Percentiles rank a stretch among this genome's conserved stretches.
phyloP scores from a whole-genome alignment of 805 yeast species.

The Starmerella sirachaensis region DNA sequence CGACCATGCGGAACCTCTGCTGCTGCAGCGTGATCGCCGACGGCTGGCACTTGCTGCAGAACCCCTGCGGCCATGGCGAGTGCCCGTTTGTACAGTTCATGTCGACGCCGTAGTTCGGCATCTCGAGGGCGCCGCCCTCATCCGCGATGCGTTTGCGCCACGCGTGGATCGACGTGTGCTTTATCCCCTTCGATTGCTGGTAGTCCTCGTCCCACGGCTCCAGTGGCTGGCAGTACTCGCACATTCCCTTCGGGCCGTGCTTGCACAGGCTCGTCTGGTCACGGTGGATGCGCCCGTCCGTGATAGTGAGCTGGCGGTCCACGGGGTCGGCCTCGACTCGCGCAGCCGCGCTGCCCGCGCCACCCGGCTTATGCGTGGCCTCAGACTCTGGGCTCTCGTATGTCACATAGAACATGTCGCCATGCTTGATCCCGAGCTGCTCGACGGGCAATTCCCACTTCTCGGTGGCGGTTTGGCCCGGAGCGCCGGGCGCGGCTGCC shows the following conservation, averaged over 20 bases:
- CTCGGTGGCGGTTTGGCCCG: constrained; percentile 31
- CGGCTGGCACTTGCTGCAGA: constrained; percentile 94
- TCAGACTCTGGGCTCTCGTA: constrained; percentile 24
- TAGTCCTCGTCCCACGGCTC: constrained; percentile 89
- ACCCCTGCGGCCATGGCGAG: constrained; percentile 87
- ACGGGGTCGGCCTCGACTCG: constrained; percentile 5
- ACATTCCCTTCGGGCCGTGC: constrained; percentile 92
- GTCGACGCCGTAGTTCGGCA: constrained; percentile 54
- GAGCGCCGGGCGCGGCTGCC: constrained; percentile 36
- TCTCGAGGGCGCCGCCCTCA: constrained; percentile 51
- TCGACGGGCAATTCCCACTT: constrained; percentile 30
- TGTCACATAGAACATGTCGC: constrained; percentile 43
- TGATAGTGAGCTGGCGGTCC: constrained; percentile 53
- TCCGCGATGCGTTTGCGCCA: constrained; percentile 55
- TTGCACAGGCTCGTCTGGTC: constrained; percentile 53
- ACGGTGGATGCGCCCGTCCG: constrained; percentile 64
- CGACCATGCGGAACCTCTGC: constrained; percentile 90
- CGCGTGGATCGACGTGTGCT: constrained; percentile 81
- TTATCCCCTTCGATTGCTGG: constrained; percentile 61
- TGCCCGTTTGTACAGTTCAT: constrained; percentile 64
- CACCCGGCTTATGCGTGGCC: neutral
- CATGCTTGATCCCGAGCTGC: constrained; percentile 37
- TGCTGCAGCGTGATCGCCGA: constrained; percentile 85
- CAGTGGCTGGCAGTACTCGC: constrained; percentile 90
- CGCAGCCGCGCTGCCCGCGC: neutral